Evolutionary conservation across 2,329 filamentous ascomycete species (phyloP).

Genomic region (Coleophoma crateriformis): DNA sequence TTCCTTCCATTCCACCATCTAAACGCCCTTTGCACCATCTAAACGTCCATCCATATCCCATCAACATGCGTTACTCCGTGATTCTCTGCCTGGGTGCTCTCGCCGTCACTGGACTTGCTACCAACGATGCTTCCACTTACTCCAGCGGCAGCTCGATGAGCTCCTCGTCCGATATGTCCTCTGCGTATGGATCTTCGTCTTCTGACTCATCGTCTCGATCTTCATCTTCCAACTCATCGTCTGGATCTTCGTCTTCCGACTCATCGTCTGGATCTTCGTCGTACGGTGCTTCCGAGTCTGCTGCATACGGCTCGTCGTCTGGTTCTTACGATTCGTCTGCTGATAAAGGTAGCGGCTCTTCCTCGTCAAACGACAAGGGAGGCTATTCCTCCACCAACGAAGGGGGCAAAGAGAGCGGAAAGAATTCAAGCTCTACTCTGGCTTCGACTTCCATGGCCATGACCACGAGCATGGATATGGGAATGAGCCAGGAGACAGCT

Average conservation of each 20-base stretch:
- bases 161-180: background rate
- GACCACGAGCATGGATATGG: background rate
- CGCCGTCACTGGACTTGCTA: background rate
- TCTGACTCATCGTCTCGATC: background rate
- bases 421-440: background rate
- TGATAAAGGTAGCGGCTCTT: background rate
- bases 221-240: too few species aligned
- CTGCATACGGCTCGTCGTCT: background rate
- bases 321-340: background rate
- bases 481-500: background rate
- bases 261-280: background rate
- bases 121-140: background rate
- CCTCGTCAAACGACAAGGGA: background rate
- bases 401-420: background rate
- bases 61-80: constrained; percentile 1
- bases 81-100: background rate
- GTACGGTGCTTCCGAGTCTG: too few species aligned
- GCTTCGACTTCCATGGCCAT: background rate
- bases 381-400: background rate
- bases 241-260: background rate
- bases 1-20: background rate
- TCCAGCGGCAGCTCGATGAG: background rate
- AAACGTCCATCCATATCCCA: background rate
- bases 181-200: background rate
- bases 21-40: background rate